phyloP scores from a whole-genome alignment of 2,329 filamentous ascomycete species.

The Pyricularia sp. region DNA sequence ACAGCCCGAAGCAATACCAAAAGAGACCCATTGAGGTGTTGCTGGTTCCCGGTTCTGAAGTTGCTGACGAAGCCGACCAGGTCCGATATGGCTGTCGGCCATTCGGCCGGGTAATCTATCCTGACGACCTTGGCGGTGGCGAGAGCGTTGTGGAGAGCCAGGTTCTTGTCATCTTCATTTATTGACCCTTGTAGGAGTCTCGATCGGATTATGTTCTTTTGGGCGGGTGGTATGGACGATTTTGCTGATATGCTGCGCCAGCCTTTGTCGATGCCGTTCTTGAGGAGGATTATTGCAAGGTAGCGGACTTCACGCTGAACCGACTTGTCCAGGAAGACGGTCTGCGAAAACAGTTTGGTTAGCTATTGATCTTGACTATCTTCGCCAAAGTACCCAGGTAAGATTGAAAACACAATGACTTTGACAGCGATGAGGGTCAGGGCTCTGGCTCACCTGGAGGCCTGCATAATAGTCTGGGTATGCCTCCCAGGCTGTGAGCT shows the following conservation, averaged over 20 bases:
- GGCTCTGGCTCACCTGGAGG: slow-evolving; percentile 42
- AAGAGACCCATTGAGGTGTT: slow-evolving; percentile 59
- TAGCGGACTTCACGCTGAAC: slow-evolving; percentile 70
- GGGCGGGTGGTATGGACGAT: slow-evolving; percentile 58
- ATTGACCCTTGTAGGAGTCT: slow-evolving; percentile 65
- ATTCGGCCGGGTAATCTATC: slow-evolving; percentile 79
- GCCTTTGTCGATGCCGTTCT: slow-evolving; percentile 91
- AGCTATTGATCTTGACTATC: background rate
- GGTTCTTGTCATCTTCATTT: slow-evolving; percentile 57
- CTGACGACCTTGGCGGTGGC: slow-evolving; percentile 79
- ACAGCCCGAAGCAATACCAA: slow-evolving; percentile 72
- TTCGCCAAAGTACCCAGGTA: background rate
- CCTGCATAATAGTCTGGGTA: slow-evolving; percentile 52
- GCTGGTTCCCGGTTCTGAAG: slow-evolving; percentile 41
- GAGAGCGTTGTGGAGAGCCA: slow-evolving; percentile 80
- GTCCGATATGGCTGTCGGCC: slow-evolving; percentile 51
- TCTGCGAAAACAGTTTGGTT: slow-evolving; percentile 30
- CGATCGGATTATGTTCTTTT: slow-evolving; percentile 65
- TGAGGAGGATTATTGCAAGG: slow-evolving; percentile 83
- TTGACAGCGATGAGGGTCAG: background rate
- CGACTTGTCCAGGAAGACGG: slow-evolving; percentile 67
- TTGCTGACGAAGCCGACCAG: slow-evolving; percentile 52
- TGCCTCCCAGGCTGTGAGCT: slow-evolving; percentile 60
- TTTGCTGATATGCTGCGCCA: slow-evolving; percentile 55
- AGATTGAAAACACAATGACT: background rate